Base-by-base conservation (phyloP, 2,329 filamentous ascomycete species). In the Aureobasidium zeae region DNA sequence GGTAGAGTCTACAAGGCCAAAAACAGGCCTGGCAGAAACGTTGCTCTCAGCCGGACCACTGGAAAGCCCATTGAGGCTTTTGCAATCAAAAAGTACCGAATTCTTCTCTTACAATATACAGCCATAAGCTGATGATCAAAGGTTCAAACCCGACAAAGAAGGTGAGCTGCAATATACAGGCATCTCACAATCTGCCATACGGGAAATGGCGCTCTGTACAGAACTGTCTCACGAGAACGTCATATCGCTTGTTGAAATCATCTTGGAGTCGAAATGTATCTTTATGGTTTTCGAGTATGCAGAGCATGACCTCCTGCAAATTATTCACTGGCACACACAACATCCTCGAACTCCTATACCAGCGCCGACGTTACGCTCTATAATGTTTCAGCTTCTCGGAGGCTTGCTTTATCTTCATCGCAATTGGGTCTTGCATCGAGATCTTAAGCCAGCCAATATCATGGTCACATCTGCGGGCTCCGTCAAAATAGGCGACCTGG, bases 241-340 rank as follows among this genome's bases (percentile, higher is more conserved):
- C 24, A 89, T 98, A 52, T 79, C 83, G 47, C 77, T 95, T 1
- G 79, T 89, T 49, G 91, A 98, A 65, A 96, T 94, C 56, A 94
- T 98, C 56, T 73, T 98, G 3, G 89, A 98, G 66, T 88, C 94
- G 63, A 96, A 96, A 68, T 95, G 88, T 67, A 96, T 98, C 61
- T 98, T 88, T 66, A 98, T 98, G 83, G 88, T 98, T 2, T 96
- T 98, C 55, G 91, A 96, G 63, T 98, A 94, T 62, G 91, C 91
- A 53, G 91, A 98, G 64, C 91, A 98, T 63, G 91, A 98, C 63
- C 69, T 98, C 26, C 72, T 98, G 4, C 91, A 98, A 63, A 96
- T 98, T 60, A 95, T 98, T 53, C 91, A 98, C 61, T 88, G 96
- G 60, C 91, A 98, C 64, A 94, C 85, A 1, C 83, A 94, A 61